These are phyloP conservation scores for Batkoa obscura DNA, from an alignment of 371 early-diverging fungal species.

Conservation along the genomic window DNA sequence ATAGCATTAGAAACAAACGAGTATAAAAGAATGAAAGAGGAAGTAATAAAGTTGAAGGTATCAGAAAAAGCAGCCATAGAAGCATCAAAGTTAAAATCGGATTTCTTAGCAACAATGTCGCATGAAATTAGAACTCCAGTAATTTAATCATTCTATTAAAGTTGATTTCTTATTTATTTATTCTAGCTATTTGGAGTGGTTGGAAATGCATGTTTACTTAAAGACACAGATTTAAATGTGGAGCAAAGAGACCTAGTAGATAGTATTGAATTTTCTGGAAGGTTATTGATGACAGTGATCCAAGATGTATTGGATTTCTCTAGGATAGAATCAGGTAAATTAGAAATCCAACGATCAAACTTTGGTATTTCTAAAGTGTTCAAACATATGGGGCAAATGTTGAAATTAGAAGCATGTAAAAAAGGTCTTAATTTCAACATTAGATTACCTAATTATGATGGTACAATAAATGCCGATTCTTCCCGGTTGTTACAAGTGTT, in stretches of 20 bases:
- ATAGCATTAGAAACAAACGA: background rate
- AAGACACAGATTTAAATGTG: background rate
- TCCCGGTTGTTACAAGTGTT: conserved; percentile 26
- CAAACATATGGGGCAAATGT: background rate
- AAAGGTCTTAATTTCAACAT: background rate
- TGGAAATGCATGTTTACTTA: conserved; percentile 3
- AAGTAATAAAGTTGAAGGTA: background rate
- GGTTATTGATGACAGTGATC: conserved; percentile 3
- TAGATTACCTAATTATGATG: conserved; percentile 1
- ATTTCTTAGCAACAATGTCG: conserved; percentile 6
- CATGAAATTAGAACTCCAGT: conserved; percentile 7
- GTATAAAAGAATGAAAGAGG: background rate
- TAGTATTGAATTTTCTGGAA: background rate
- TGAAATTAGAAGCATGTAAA: background rate
- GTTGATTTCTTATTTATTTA: background rate
- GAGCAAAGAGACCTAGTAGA: conserved; percentile 4
- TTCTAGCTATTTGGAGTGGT: conserved; percentile 4
- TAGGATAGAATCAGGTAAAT: background rate
- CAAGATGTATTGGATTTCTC: conserved; percentile 6
- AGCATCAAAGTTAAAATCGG: conserved; percentile 3
- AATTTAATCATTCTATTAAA: background rate
- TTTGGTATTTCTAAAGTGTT: background rate
- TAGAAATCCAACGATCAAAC: background rate
- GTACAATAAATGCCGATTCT: conserved; percentile 15
- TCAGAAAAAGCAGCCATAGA: background rate